Evolutionary conservation across 2,329 filamentous ascomycete genomes (phyloP), one percentile per base, ranked within the genome.

Genomic region (Xylariales sp.): DNA sequence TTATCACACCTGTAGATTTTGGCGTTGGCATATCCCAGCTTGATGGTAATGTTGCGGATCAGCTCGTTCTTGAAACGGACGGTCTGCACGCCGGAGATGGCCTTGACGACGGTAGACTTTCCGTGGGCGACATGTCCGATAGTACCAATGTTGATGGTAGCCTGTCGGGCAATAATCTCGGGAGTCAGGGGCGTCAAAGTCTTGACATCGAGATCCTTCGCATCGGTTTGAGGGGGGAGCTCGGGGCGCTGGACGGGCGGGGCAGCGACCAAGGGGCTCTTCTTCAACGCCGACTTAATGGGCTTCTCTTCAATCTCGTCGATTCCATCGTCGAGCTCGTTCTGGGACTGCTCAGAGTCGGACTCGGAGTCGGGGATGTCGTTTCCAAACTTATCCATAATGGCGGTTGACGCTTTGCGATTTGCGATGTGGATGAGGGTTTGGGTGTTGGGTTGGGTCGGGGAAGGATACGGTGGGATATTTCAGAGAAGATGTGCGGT

Each of bases 1-100:
- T 88, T 96, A 67, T 96, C 88, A 67, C 93, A 98, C 76, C 96
- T 88, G 83, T 97, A 98, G 66, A 98, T 90, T 71, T 98, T 97
- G 56, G 93, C 93, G 66, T 98, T 98, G 64, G 93, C 93, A 66
- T 98, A 98, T 63, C 93, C 93, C 56, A 98, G 80, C 81, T 98
- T 98, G 76, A 98, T 98, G 57, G 93, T 98, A 60, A 98, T 98
- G 67, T 98, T 98, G 60, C 93, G 80, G 71, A 97, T 94, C 69
- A 96, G 72, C 71, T 98, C 93, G 73, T 97, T 98, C 85, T 98
- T 98, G 78, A 98, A 98, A 53, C 93, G 82, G 60, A 98, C 93
- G 14, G 93, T 98, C 77, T 98, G 93, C 48, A 98, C 93, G 46
- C 93, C 93, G 2, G 93, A 97, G 56, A 98, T 97, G 56, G 93